Evolutionary conservation across 768 basidiomycete species (phyloP).

Genomic region (Pulveroboletus sp.): DNA sequence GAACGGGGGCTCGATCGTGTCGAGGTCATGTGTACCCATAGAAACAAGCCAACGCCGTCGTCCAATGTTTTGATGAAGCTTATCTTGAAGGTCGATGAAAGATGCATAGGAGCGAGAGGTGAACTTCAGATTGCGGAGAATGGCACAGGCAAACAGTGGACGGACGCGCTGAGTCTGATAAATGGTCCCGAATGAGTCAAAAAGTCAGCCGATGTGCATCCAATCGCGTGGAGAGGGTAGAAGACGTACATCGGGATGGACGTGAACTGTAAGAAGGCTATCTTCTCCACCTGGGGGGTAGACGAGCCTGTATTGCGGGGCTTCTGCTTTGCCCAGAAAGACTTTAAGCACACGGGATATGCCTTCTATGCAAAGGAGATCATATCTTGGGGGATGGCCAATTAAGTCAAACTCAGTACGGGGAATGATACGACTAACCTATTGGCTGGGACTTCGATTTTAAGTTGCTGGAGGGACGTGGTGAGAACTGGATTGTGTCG

Average conservation of each 20-base stretch:
- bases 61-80: conserved; percentile 94
- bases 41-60: conserved; percentile 86
- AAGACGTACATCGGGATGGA: conserved; percentile 64
- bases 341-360: conserved; percentile 80
- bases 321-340: conserved; percentile 66
- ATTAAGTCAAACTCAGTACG: conserved; percentile 1
- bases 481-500: conserved; percentile 1
- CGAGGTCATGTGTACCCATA: conserved; percentile 96
- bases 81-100: conserved; percentile 99
- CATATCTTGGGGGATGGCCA: conserved; percentile 60
- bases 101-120: conserved; percentile 86
- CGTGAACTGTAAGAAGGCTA: conserved; percentile 58
- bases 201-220: background rate
- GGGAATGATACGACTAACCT: conserved; percentile 43
- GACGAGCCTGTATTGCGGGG: conserved; percentile 72
- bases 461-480: conserved; percentile 67
- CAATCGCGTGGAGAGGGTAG: background rate
- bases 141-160: conserved; percentile 86
- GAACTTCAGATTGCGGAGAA: conserved; percentile 88
- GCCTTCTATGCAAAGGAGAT: conserved; percentile 95
- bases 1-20: conserved; percentile 84
- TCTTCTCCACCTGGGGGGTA: conserved; percentile 66
- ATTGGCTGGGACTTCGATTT: conserved; percentile 99
- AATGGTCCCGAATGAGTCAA: background rate
- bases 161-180: conserved; percentile 73